Percentiles rank a stretch among this genome's conserved stretches.
These are phyloP conservation scores for Phytophthora pini DNA, from an alignment of 352 stramenopile genomes.

Conservation along the genomic window DNA sequence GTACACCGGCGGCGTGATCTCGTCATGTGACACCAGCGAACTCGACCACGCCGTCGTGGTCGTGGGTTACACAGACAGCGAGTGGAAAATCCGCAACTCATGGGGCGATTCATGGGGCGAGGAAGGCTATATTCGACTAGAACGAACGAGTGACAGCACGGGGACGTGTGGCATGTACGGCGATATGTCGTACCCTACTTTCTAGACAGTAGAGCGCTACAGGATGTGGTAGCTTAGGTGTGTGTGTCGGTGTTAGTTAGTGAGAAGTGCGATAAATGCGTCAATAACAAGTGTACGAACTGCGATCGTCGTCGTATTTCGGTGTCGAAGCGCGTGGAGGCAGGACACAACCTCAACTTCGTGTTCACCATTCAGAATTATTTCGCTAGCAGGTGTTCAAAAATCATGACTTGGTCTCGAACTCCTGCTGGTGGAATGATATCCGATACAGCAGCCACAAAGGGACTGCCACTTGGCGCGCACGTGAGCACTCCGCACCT, in stretches of 20 bases:
- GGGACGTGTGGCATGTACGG: slow-evolving; percentile 68
- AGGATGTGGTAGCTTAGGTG: slow-evolving; percentile 17
- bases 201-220: slow-evolving; percentile 24
- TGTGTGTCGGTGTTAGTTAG: slow-evolving; percentile 4
- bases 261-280: slow-evolving; percentile 15
- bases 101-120: slow-evolving; percentile 96
- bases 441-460: slow-evolving; percentile 8
- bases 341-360: slow-evolving; percentile 12
- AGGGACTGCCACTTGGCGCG: slow-evolving; percentile 30
- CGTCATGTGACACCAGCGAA: slow-evolving; percentile 70
- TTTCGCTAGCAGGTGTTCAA: slow-evolving; percentile 14
- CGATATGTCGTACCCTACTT: slow-evolving; percentile 61
- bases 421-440: too few relatives aligned
- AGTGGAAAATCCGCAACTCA: slow-evolving; percentile 98
- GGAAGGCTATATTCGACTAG: slow-evolving; percentile 93
- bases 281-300: slow-evolving; percentile 15
- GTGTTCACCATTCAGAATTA: slow-evolving; percentile 13
- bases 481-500: slow-evolving; percentile 20
- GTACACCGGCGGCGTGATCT: slow-evolving; percentile 94
- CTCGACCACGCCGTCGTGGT: slow-evolving; percentile 98
- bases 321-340: slow-evolving; percentile 1
- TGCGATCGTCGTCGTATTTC: slow-evolving; percentile 2
- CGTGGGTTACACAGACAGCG: slow-evolving; percentile 93
- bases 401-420: not conserved
- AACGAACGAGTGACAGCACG: slow-evolving; percentile 72